These are phyloP conservation scores for Diplodia scrobiculata DNA, from an alignment of 2,329 filamentous ascomycete species.

Conservation along the genomic window DNA sequence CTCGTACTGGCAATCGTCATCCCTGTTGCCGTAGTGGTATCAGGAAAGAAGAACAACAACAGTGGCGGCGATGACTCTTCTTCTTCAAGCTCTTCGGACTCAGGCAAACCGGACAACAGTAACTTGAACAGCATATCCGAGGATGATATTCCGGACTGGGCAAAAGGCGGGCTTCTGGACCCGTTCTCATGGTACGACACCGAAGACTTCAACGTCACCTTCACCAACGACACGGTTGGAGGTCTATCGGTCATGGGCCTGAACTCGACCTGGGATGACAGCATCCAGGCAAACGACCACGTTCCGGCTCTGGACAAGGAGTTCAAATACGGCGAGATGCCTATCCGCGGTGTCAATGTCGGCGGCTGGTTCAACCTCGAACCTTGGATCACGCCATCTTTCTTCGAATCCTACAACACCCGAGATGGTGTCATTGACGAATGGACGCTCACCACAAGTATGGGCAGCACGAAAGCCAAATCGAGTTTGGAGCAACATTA, in stretches of 20 bases:
- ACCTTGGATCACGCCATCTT: constrained; percentile 91
- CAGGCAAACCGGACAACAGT: constrained; percentile 46
- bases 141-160: constrained; percentile 55
- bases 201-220: constrained; percentile 88
- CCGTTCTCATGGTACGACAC: constrained; percentile 93
- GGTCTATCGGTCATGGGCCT: constrained; percentile 90
- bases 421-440: constrained; percentile 77
- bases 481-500: constrained; percentile 86
- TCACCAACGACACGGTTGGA: constrained; percentile 81
- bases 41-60: constrained; percentile 47
- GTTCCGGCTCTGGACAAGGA: constrained; percentile 74
- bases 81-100: constrained; percentile 33
- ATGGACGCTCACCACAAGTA: constrained; percentile 71
- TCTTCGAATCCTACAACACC: constrained; percentile 70
- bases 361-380: constrained; percentile 94
- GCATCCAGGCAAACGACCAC: constrained; percentile 71
- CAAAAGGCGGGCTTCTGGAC: constrained; percentile 76
- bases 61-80: constrained; percentile 26
- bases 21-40: constrained; percentile 51
- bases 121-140: constrained; percentile 51
- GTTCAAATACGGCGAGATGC: constrained; percentile 77
- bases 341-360: constrained; percentile 86
- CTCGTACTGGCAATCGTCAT: constrained; percentile 52
- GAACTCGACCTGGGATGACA: constrained; percentile 83
- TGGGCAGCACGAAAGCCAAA: constrained; percentile 65